Base-by-base conservation (phyloP, 257 asterid species). In the Solanum ossicruentum region DNA sequence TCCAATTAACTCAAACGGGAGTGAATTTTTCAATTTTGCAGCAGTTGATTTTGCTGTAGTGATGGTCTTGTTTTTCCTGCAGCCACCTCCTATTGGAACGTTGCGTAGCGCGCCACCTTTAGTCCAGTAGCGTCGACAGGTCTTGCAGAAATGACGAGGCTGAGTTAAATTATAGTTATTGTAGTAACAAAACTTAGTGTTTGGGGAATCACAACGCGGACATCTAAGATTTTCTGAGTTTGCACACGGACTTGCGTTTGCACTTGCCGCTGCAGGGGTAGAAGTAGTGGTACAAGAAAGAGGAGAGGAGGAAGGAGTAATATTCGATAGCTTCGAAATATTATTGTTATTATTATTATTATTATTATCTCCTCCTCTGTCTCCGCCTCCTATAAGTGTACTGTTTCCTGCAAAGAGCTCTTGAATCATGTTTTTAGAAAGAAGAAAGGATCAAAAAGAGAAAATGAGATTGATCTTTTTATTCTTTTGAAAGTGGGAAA, bases 81-180 rank as follows among this genome's bases (percentile, higher is more conserved):
- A 94, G 0, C 97, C 98, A 13, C 98, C 98, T 8, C 98, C 98
- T 61, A 94, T 94, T 26, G 98, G 98, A 85, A 94, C 98, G 84
- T 93, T 94, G 77, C 98, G 94, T 26, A 94, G 88, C 15, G 98
- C 97, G 18, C 98, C 98, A 41, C 98, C 98, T 88, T 93, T 94
- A 3, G 98, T 94, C 98, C 98, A 94, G 87, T 94, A 94, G 58
- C 98, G 98, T 78, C 97, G 96, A 87, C 98, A 94, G 12, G 98
- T 91, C 91, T 94, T 94, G 92, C 98, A 94, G 90, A 94, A 94
- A 83, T 94, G 97, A 87, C 98, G 98, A 0, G 98, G 98, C 86
- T 94, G 98, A 49, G 98, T 94, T 88, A 94, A 94, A 87, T 93
- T 94, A 91, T 94, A 94, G 94, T 94, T 94, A 92, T 94, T 94